These are phyloP conservation scores for Lycium ferocissimum DNA, from an alignment of 257 asterid species.

Conservation along the genomic window DNA sequence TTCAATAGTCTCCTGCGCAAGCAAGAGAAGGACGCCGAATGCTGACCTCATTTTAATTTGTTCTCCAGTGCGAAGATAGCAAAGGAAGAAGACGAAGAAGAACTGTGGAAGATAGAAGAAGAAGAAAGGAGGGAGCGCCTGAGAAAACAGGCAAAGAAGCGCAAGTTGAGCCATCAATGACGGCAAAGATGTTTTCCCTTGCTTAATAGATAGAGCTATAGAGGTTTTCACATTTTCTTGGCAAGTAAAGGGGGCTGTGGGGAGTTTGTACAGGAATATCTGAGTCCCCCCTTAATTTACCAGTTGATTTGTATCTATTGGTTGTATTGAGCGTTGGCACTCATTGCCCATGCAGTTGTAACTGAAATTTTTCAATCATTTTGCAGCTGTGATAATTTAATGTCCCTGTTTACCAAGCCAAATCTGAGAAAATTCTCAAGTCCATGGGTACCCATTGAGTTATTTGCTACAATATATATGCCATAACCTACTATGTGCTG, in stretches of 20 bases:
- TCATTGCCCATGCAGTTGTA: background rate
- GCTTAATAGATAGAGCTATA: background rate
- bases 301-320: background rate
- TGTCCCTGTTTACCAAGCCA: background rate
- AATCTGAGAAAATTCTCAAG: conserved; percentile 13
- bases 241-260: background rate
- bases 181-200: background rate
- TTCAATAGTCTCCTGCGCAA: background rate
- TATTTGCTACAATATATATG: background rate
- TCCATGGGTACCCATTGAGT: background rate
- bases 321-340: background rate
- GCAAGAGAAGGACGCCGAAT: background rate
- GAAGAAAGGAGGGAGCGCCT: conserved; percentile 72
- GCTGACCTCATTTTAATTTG: conserved; percentile 13
- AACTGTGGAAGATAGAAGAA: conserved; percentile 68
- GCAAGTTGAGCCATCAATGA: conserved; percentile 49
- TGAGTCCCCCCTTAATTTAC: background rate
- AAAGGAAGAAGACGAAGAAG: conserved; percentile 76
- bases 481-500: background rate
- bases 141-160: conserved; percentile 68
- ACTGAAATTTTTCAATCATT: background rate
- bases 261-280: background rate
- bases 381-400: conserved; percentile 16
- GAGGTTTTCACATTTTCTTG: background rate
- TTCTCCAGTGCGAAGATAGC: conserved; percentile 68